Evolutionary conservation across 108 stramenopile genomes (phyloP).

Genomic region (Ochromonas danica): DNA sequence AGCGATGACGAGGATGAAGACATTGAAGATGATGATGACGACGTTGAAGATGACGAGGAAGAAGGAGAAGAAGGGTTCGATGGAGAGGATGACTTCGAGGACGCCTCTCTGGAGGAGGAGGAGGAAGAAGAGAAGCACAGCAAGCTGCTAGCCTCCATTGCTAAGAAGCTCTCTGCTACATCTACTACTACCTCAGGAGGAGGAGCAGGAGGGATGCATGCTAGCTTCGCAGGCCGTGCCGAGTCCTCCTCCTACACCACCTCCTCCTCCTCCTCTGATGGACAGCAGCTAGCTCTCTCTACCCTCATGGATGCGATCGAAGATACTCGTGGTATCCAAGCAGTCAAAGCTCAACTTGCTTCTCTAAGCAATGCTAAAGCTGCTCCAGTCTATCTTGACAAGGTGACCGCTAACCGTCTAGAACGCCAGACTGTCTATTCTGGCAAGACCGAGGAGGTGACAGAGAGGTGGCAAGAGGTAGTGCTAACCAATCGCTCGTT

Average conservation of each 20-base stretch:
- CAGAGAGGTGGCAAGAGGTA: conserved; percentile 67
- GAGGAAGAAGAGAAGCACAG: not conserved
- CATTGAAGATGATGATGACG: not conserved
- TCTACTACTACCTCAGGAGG: not conserved
- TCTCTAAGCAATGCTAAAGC: conserved; percentile 57
- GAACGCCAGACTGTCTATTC: conserved; percentile 82
- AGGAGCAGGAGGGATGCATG: not conserved
- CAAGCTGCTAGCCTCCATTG: not conserved
- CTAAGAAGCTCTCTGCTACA: conserved; percentile 20
- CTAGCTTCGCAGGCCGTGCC: not conserved
- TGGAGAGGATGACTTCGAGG: conserved; percentile 32
- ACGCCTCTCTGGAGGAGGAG: not conserved
- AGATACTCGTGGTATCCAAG: conserved; percentile 73
- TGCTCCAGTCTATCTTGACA: conserved; percentile 67
- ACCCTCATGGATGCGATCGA: conserved; percentile 74
- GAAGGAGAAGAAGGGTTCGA: conserved; percentile 43
- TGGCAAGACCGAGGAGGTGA: conserved; percentile 66
- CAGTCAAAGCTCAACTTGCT: conserved; percentile 69
- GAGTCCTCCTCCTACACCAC: not conserved
- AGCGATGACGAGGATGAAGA: not conserved
- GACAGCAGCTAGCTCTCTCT: conserved; percentile 73
- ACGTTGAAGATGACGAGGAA: conserved; percentile 35
- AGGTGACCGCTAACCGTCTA: conserved; percentile 70
- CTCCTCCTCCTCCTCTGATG: conserved; percentile 8
- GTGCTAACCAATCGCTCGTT: conserved; percentile 84